Percentiles rank a stretch among this genome's conserved stretches.
phyloP scores from a whole-genome alignment of 257 asterid species.

The Primulina tabacum region DNA sequence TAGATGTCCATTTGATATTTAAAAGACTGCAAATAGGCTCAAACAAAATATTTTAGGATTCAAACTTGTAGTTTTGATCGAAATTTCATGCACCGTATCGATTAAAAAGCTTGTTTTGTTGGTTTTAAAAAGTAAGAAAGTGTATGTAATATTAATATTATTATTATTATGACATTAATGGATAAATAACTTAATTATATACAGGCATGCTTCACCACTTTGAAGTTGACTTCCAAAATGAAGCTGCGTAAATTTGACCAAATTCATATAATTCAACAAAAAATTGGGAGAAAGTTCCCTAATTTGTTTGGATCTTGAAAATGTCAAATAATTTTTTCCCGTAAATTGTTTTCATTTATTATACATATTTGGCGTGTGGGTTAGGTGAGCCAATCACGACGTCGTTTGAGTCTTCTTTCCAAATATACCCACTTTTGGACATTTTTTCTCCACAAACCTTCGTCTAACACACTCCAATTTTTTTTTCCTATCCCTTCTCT shows the following conservation, averaged over 20 bases:
- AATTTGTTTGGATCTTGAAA: background rate
- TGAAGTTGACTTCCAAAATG: background rate
- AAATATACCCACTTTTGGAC: conserved; percentile 25
- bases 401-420: conserved; percentile 24
- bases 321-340: background rate
- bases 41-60: too few species aligned
- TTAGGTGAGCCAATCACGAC: conserved; percentile 28
- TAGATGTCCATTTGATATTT: too few species aligned
- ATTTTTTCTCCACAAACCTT: conserved; percentile 8
- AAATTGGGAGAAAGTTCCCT: background rate
- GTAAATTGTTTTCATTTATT: too few species aligned
- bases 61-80: too few species aligned
- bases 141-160: too few species aligned
- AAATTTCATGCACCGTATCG: too few species aligned
- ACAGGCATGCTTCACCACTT: background rate
- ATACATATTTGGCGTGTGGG: conserved; percentile 34
- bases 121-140: too few species aligned
- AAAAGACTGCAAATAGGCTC: too few species aligned
- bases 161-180: too few species aligned
- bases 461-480: conserved; percentile 28
- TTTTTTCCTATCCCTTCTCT: conserved; percentile 2
- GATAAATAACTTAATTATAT: too few species aligned
- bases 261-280: background rate
- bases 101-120: too few species aligned
- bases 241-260: background rate